Percentiles rank a stretch among this genome's conserved stretches.
Conservation (phyloP, 106 monocot genomes). For the Dendrobium nobile region DNA sequence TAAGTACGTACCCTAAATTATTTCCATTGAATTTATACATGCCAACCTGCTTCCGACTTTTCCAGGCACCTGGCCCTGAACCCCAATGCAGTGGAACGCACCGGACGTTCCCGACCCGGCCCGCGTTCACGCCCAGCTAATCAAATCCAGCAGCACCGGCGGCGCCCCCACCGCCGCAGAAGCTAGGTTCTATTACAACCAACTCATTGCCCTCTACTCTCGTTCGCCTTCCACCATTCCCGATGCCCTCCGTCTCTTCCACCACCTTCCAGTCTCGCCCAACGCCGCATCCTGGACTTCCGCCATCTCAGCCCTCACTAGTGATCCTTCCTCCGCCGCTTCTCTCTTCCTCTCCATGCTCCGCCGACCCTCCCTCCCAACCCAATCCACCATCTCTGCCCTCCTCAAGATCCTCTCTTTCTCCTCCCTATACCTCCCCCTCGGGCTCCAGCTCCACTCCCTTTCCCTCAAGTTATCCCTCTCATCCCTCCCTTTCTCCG, state of each 20-base stretch:
- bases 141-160: slow-evolving; percentile 18
- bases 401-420: slow-evolving; percentile 27
- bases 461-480: slow-evolving; percentile 44
- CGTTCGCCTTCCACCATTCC: slow-evolving; percentile 11
- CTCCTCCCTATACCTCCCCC: not conserved
- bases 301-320: slow-evolving; percentile 28
- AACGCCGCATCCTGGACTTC: slow-evolving; percentile 34
- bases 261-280: slow-evolving; percentile 31
- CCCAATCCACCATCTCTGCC: slow-evolving; percentile 41
- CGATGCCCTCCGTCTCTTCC: slow-evolving; percentile 28
- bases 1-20: too few relatives aligned
- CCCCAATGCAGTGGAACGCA: not conserved
- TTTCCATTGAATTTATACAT: too few relatives aligned
- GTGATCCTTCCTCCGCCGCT: slow-evolving; percentile 5
- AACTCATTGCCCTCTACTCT: slow-evolving; percentile 37
- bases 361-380: slow-evolving; percentile 23
- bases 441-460: slow-evolving; percentile 33
- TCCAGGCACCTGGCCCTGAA: not conserved
- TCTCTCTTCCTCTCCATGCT: slow-evolving; percentile 29
- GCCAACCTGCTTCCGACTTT: not conserved
- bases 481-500: slow-evolving; percentile 31
- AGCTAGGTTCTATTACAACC: slow-evolving; percentile 25
- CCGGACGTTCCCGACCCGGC: slow-evolving; percentile 4
- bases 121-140: slow-evolving; percentile 17
- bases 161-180: not conserved